phyloP scores from a whole-genome alignment of 192 early-diverging fungal species.

The Kappamyces sp. region DNA sequence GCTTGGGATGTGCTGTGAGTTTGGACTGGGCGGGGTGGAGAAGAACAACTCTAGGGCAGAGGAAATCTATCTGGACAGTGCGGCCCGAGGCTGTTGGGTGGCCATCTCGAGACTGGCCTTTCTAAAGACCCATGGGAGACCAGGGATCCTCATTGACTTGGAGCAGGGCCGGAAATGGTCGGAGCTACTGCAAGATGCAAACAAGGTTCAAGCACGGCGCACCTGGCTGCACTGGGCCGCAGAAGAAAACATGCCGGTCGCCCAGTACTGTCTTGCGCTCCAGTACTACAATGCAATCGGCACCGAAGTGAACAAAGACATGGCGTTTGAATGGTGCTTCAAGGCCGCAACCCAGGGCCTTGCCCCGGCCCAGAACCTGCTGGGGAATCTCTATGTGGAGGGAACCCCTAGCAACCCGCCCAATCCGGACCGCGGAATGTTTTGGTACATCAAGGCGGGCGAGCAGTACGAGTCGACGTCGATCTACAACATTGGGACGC shows the following conservation, averaged over 20 bases:
- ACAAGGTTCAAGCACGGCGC: conserved; percentile 9
- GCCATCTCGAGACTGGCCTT: conserved; percentile 30
- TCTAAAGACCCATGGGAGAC: conserved; percentile 45
- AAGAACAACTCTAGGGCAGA: too few relatives aligned
- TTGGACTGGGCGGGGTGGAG: too few relatives aligned
- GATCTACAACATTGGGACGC: conserved; percentile 53
- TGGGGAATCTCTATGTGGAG: conserved; percentile 74
- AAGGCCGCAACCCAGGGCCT: conserved; percentile 42
- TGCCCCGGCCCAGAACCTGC: conserved; percentile 44
- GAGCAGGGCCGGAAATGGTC: conserved; percentile 27
- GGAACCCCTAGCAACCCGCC: conserved; percentile 53
- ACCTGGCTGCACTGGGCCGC: conserved; percentile 36
- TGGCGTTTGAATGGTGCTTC: conserved; percentile 38
- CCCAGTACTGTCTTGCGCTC: conserved; percentile 48
- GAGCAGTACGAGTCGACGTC: conserved; percentile 43
- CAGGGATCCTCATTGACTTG: conserved; percentile 41
- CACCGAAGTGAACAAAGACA: conserved; percentile 24
- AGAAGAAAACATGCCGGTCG: conserved; percentile 28
- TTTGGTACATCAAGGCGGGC: conserved; percentile 50
- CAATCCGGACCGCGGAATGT: conserved; percentile 53
- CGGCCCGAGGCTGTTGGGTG: too few relatives aligned
- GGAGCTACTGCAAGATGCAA: conserved; percentile 4
- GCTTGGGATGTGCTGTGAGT: too few relatives aligned
- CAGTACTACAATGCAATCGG: conserved; percentile 46
- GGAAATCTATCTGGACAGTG: too few relatives aligned